Base-by-base conservation (phyloP, 2,329 filamentous ascomycete species). In the Aspergillus sp. region DNA sequence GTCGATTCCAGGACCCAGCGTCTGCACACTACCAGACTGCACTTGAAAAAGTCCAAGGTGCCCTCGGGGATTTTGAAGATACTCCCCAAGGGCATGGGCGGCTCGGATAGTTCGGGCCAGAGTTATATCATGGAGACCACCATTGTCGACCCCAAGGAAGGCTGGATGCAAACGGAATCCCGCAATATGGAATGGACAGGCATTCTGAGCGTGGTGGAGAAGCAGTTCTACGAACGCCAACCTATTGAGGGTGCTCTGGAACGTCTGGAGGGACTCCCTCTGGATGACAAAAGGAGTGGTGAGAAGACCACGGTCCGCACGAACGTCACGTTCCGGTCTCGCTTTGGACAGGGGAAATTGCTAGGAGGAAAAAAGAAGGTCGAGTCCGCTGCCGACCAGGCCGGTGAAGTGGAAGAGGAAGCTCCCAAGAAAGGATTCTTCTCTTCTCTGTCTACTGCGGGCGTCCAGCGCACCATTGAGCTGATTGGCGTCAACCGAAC, bases 151-250 rank as follows among this genome's bases (percentile, higher is more conserved):
- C 69, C 78, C 44, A 76, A 73, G 48, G 76, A 82, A 55, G 81
- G 81, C 47, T 81, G 78, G 77, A 83, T 84, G 81, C 72, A 78
- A 59, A 82, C 80, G 1, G 80, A 83, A 56, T 79, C 75, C 9
- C 72, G 74, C 48, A 84, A 84, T 50, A 73, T 84, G 57, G 80
- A 84, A 56, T 83, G 78, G 78, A 82, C 80, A 0, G 80, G 80
- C 32, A 78, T 84, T 19, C 61, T 84, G 32, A 80, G 75, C 43
- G 80, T 84, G 1, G 72, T 83, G 35, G 81, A 84, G 59, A 74
- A 74, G 45, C 81, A 83, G 56, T 60, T 68, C 12, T 83, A 79
- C 59, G 68, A 70, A 46, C 71, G 79, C 4, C 73, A 74, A 10
- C 53, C 52, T 10, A 47, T 53, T 1, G 58, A 60, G 6, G 58